Evolutionary conservation across 371 early-diverging fungal genomes (phyloP).

Genomic region (Smittium culicis): DNA sequence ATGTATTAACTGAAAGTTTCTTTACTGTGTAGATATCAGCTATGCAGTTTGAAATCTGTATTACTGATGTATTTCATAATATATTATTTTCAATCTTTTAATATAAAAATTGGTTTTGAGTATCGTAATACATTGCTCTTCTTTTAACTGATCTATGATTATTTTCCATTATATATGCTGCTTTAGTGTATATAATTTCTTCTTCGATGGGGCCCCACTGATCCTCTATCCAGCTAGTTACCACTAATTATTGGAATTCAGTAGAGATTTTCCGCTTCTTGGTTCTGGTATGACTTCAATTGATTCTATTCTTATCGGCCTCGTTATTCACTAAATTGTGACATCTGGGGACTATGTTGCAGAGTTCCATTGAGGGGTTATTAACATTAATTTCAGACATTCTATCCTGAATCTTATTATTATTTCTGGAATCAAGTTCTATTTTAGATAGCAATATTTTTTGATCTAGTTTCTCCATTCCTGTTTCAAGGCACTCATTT

Average conservation of each 20-base stretch:
- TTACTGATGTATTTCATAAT: neutral
- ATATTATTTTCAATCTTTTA: neutral
- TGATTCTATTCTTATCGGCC: neutral
- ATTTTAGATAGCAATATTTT: constrained; percentile 17
- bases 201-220: no score
- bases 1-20: neutral
- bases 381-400: neutral
- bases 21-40: neutral
- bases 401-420: constrained; percentile 18
- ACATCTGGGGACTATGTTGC: neutral
- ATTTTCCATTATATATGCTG: neutral
- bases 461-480: constrained; percentile 14
- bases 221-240: neutral
- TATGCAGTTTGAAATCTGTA: neutral
- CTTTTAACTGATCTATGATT: neutral
- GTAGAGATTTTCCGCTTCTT: neutral
- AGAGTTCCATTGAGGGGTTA: constrained; percentile 10
- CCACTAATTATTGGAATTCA: neutral
- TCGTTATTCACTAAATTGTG: neutral
- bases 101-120: neutral
- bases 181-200: neutral
- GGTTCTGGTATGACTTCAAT: neutral
- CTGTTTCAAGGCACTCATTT: constrained; percentile 23
- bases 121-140: neutral
- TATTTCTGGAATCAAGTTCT: constrained; percentile 21